Conservation (phyloP, 1,284 basidiomycete genomes). For the Marasmius sp. region DNA sequence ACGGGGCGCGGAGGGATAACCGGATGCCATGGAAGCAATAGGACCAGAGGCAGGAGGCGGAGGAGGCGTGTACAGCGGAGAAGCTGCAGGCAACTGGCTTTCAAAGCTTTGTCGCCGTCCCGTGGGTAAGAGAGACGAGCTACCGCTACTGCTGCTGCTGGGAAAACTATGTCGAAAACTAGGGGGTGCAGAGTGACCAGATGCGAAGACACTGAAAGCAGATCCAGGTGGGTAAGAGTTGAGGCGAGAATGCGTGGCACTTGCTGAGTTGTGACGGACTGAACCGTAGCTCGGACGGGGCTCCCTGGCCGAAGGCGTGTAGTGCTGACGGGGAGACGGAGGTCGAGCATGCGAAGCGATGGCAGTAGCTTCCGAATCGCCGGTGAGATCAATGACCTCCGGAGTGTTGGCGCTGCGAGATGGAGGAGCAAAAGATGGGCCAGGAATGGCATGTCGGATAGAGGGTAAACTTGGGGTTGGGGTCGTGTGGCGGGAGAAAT, state of each 20-base stretch:
- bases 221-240: not conserved
- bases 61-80: not conserved
- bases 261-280: not conserved
- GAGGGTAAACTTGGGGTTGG: not conserved
- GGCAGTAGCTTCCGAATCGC: not conserved
- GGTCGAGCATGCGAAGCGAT: not conserved
- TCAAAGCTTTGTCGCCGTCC: not conserved
- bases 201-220: not conserved
- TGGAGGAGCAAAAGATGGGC: not conserved
- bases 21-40: not conserved
- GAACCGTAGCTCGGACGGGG: not conserved
- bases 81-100: not conserved
- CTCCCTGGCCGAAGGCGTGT: not conserved
- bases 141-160: not conserved
- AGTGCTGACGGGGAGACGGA: not conserved
- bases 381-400: slow-evolving; percentile 3
- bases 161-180: not conserved
- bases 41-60: not conserved
- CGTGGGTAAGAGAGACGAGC: too few species aligned
- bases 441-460: not conserved
- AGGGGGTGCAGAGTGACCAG: not conserved
- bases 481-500: not conserved
- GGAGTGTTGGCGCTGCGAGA: not conserved
- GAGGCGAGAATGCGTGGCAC: not conserved
- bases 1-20: not conserved